Evolutionary conservation across 164 flowering plant species (phyloP).

Genomic region (Paratinospora sagittata): DNA sequence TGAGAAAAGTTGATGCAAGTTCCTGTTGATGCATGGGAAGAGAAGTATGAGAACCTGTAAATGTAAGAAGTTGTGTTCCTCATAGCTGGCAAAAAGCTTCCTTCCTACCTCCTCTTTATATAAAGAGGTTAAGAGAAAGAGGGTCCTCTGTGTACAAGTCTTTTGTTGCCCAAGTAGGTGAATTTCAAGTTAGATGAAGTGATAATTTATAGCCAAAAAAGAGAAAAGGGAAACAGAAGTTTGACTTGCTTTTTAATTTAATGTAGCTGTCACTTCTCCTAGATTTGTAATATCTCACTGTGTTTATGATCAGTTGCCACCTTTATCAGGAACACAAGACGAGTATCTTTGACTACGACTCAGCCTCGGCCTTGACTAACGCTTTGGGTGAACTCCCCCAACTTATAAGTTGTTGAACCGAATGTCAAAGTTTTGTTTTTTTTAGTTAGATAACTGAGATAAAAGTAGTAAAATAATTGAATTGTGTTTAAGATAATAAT

Average conservation of each 20-base stretch:
- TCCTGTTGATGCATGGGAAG: no score
- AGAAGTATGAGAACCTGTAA: no score
- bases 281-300: constrained; percentile 5
- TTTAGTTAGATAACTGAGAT: no score
- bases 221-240: constrained; percentile 1
- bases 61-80: neutral
- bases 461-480: neutral
- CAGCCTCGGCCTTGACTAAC: neutral
- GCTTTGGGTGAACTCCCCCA: no score
- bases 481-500: neutral
- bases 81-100: no score
- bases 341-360: neutral
- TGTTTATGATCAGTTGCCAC: neutral
- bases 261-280: neutral
- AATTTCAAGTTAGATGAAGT: neutral
- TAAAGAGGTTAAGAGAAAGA: neutral
- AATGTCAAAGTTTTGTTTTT: no score
- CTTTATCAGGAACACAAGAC: constrained; percentile 1
- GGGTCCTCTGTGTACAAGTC: neutral
- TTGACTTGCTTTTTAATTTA: constrained; percentile 2
- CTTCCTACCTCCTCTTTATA: neutral
- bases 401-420: no score
- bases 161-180: neutral
- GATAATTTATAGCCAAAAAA: neutral
- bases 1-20: no score